phyloP scores from a whole-genome alignment of 441 rosid species.

The Eruca vesicaria region DNA sequence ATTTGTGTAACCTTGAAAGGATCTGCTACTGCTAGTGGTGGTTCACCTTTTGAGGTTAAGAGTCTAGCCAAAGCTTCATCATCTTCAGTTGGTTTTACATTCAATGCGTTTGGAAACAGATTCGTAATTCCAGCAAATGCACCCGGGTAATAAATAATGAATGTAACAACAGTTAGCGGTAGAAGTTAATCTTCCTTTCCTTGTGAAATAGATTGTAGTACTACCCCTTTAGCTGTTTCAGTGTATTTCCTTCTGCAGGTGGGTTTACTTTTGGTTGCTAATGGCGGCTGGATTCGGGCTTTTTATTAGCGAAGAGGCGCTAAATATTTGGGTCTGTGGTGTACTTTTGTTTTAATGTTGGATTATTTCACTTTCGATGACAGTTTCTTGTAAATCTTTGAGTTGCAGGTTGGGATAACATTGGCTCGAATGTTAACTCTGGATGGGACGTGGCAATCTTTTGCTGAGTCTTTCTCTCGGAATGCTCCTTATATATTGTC shows the following conservation, averaged over 20 bases:
- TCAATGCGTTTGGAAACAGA: conserved; percentile 70
- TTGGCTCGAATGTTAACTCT: conserved; percentile 68
- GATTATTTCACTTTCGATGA: conserved; percentile 4
- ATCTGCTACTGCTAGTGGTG: conserved; percentile 47
- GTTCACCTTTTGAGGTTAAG: conserved; percentile 56
- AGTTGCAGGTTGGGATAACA: conserved; percentile 71
- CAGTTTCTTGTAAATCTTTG: background rate
- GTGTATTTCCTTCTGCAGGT: conserved; percentile 43
- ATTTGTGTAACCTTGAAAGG: conserved; percentile 42
- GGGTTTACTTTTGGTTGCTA: conserved; percentile 91
- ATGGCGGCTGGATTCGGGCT: conserved; percentile 94
- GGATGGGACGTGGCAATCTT: conserved; percentile 82
- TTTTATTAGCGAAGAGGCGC: conserved; percentile 87
- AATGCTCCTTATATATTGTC: conserved; percentile 62
- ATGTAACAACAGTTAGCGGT: conserved; percentile 8
- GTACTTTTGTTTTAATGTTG: conserved; percentile 57
- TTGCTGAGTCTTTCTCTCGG: conserved; percentile 63
- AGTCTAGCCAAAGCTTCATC: conserved; percentile 48
- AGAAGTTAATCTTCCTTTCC: too few species aligned
- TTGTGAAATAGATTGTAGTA: background rate
- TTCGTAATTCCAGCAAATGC: conserved; percentile 71
- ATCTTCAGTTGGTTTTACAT: conserved; percentile 59
- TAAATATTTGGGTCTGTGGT: conserved; percentile 94
- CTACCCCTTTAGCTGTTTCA: background rate
- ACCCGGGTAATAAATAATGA: conserved; percentile 54